Evolutionary conservation across 495 filamentous ascomycete genomes (phyloP), one percentile per base, ranked within the genome.

Genomic region (Copromyces sp.): DNA sequence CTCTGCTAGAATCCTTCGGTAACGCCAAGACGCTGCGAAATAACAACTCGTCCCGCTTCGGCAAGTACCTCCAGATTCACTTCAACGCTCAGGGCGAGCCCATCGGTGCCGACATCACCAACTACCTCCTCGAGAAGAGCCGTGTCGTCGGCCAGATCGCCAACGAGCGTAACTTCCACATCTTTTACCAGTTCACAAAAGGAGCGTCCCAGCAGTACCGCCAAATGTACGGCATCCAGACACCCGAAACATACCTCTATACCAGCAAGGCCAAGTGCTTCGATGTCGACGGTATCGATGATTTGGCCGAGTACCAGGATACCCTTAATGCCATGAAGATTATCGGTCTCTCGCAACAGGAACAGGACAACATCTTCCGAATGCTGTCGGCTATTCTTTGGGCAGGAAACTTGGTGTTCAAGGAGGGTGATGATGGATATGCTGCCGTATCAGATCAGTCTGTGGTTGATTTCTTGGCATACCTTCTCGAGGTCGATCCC

Each of bases 101-200:
- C 0, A 90, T 98, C 9, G 96, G 96, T 73, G 96, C 96, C 72
- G 94, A 97, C 79, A 97, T 99, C 81, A 97, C 95, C 72, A 99
- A 99, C 77, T 99, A 99, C 79, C 84, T 99, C 24, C 85, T 99
- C 71, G 96, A 99, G 80, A 98, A 98, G 85, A 90, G 92, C 29
- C 86, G 96, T 83, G 96, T 99, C 2, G 95, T 98, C 3, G 94
- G 95, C 8, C 96, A 98, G 83, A 98, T 98, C 75, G 86, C 82
- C 72, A 95, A 98, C 74, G 96, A 99, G 86, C 89, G 96, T 74
- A 98, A 97, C 80, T 99, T 99, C 83, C 96, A 99, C 81, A 98
- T 99, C 76, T 98, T 99, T 81, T 99, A 99, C 81, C 96, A 99
- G 80, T 97, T 97, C 81, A 91, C 96, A 29, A 99, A 99, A 80